Evolutionary conservation across 768 basidiomycete genomes (phyloP), one percentile per base, ranked within the genome.

Genomic region (Rhodotorula paludigena): DNA sequence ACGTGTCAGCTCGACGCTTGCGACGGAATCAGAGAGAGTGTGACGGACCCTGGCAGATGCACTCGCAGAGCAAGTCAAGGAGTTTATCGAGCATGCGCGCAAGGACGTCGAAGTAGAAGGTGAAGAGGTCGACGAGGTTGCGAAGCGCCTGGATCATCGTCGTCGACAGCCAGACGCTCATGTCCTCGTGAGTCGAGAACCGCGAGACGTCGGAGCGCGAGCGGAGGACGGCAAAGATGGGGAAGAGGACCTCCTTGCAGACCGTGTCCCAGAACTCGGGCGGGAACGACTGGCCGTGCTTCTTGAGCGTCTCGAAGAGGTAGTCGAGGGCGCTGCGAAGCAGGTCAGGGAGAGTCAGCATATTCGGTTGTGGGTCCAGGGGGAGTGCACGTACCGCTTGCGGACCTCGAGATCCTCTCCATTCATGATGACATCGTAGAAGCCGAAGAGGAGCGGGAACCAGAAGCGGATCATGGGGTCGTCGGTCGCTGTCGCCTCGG

Each of bases 341-440:
- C 9, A 15, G 20, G 33, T 2, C 7, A n/a, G 63, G 54, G 55
- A 52, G 48, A 56, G 67, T 63, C 59, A 60, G 44, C n/a, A n/a
- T n/a, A n/a, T n/a, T n/a, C n/a, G n/a, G n/a, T n/a, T n/a, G n/a
- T n/a, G 64, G 66, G 57, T 55, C 42, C 20, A 10, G 54, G 39
- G 36, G 48, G 10, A 20, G n/a, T 38, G 9, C n/a, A 36, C 91
- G 80, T 77, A 99, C 96, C 97, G 78, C 76, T 93, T 85, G 74
- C 96, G 86, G 59, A 99, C 92, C 84, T 99, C 96, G 35, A 99
- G 81, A 76, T 99, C 96, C 78, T 98, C 96, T 25, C 92, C 96
- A 69, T 96, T 98, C 94, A 99, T 98, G 77, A 99, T 94, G 61
- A 99, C 94, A 78, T 98, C 96, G 79, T 93, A 97, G 81, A 97